A percentile compares a stretch with the other conserved stretches of the same genome.
Conservation (phyloP, 306 rosid genomes). For the Biancaea sappan region DNA sequence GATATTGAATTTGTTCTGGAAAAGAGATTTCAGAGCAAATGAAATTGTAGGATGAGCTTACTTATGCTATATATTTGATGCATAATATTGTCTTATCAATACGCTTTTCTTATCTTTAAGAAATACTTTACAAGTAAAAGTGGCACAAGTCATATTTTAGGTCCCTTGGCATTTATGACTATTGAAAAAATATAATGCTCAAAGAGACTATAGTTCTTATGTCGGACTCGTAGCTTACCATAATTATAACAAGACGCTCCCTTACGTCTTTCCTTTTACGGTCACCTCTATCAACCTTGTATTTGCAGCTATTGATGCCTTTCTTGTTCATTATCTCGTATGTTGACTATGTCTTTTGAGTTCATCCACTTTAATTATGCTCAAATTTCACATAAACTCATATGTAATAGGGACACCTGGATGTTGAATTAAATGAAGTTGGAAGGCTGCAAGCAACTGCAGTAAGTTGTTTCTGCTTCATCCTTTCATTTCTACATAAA, state of each 20-base stretch:
- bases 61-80: not conserved
- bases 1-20: not conserved
- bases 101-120: not conserved
- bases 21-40: not conserved
- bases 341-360: constrained; percentile 20
- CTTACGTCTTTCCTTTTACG: constrained; percentile 10
- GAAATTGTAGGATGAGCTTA: not conserved
- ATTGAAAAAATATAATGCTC: not conserved
- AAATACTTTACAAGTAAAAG: not conserved
- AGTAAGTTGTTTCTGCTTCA: constrained; percentile 53
- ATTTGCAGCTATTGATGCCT: constrained; percentile 3
- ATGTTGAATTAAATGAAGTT: constrained; percentile 83
- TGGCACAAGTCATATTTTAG: not conserved
- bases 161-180: not conserved
- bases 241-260: constrained; percentile 9
- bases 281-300: not conserved
- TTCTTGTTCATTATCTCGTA: constrained; percentile 15
- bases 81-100: not conserved
- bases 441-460: constrained; percentile 88
- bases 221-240: not conserved
- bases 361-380: constrained; percentile 27
- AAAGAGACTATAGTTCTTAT: not conserved
- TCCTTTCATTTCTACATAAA: constrained; percentile 14
- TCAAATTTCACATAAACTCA: constrained; percentile 21
- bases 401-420: constrained; percentile 77